Conservation (phyloP, 352 stramenopile species). For the Phytophthora pluvialis region DNA sequence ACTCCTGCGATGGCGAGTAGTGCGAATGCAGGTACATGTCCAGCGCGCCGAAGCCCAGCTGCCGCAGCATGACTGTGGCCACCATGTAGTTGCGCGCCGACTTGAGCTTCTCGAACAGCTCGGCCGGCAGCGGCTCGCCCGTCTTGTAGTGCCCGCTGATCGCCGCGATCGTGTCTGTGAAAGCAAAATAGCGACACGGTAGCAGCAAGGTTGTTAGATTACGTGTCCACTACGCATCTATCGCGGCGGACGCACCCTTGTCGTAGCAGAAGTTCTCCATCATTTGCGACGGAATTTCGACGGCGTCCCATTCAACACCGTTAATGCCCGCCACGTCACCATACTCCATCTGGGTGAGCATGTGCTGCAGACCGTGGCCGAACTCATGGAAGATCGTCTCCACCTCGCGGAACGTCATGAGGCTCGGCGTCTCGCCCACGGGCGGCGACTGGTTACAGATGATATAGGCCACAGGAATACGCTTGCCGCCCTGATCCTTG, state of each 20-base stretch:
- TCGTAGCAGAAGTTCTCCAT: conserved; percentile 99
- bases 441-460: conserved; percentile 98
- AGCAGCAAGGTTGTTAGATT: conserved; percentile 11
- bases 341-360: conserved; percentile 96
- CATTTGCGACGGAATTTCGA: conserved; percentile 98
- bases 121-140: conserved; percentile 90
- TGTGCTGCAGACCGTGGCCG: conserved; percentile 98
- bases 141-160: conserved; percentile 90
- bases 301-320: conserved; percentile 98
- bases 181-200: conserved; percentile 4
- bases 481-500: conserved; percentile 56
- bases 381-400: conserved; percentile 97
- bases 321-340: conserved; percentile 97
- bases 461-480: conserved; percentile 96
- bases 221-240: neutral
- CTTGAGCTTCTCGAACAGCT: conserved; percentile 97
- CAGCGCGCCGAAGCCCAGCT: conserved; percentile 95
- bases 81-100: conserved; percentile 96
- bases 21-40: conserved; percentile 88
- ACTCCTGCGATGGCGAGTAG: conserved; percentile 71
- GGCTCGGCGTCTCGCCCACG: conserved; percentile 92
- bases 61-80: conserved; percentile 94
- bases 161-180: conserved; percentile 78
- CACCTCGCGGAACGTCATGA: conserved; percentile 99
- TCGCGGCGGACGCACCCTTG: conserved; percentile 61